Conservation (phyloP, 2,329 filamentous ascomycete species). For the Pseudogymnoascus sp. region DNA sequence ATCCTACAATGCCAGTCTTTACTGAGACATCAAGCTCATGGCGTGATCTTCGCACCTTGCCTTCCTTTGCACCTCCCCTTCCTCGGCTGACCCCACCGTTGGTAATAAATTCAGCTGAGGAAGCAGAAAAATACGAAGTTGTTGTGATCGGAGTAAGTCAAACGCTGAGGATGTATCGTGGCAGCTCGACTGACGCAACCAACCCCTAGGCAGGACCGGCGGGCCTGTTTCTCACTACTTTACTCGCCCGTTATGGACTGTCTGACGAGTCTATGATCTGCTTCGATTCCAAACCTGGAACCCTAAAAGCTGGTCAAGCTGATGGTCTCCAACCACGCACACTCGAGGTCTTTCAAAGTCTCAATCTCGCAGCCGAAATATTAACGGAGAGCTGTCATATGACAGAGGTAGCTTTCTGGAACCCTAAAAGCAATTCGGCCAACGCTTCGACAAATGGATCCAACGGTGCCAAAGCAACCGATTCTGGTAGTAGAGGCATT, state of each 20-base stretch:
- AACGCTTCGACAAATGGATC: slow-evolving; percentile 37
- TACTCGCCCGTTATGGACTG: slow-evolving; percentile 37
- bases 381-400: slow-evolving; percentile 49
- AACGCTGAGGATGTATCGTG: not conserved
- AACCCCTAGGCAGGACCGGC: slow-evolving; percentile 32
- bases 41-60: slow-evolving; percentile 33
- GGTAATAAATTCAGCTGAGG: not conserved
- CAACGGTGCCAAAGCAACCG: slow-evolving; percentile 37
- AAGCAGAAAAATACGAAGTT: slow-evolving; percentile 33
- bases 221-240: slow-evolving; percentile 33
- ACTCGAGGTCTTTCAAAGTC: slow-evolving; percentile 52
- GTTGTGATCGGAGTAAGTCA: slow-evolving; percentile 31
- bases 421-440: slow-evolving; percentile 35
- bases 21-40: slow-evolving; percentile 28
- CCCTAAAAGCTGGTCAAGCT: slow-evolving; percentile 46
- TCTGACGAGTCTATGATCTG: slow-evolving; percentile 33
- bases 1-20: slow-evolving; percentile 32
- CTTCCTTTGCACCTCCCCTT: slow-evolving; percentile 32
- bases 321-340: slow-evolving; percentile 55
- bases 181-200: not conserved
- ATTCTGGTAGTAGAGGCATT: slow-evolving; percentile 36
- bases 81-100: slow-evolving; percentile 26
- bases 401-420: slow-evolving; percentile 49
- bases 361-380: slow-evolving; percentile 45
- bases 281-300: slow-evolving; percentile 33